Conservation (phyloP, 495 filamentous ascomycete genomes). For the Bacidia gigantensis region DNA sequence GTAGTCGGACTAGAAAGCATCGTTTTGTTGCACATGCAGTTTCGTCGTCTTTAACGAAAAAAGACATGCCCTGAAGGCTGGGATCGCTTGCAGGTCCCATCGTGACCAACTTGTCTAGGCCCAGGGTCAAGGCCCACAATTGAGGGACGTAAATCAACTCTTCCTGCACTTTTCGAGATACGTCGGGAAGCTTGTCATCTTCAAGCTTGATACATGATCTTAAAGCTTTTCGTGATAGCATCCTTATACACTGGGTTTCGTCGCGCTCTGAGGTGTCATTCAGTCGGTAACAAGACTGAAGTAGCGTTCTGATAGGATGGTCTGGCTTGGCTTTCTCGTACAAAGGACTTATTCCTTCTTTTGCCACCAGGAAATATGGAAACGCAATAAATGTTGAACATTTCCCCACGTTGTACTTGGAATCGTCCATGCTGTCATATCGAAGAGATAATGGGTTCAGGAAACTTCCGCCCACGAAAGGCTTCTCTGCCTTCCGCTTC, state of each 20-base stretch:
- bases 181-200: background rate
- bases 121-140: constrained; percentile 8
- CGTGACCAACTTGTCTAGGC: constrained; percentile 9
- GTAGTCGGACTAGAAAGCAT: constrained; percentile 3
- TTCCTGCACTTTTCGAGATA: background rate
- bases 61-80: background rate
- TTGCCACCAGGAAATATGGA: constrained; percentile 4
- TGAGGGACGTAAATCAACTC: constrained; percentile 13
- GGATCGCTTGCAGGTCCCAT: background rate
- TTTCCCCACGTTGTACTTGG: constrained; percentile 7
- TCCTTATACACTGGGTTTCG: constrained; percentile 5
- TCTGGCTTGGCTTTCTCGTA: background rate
- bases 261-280: constrained; percentile 8
- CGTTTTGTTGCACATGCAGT: background rate
- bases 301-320: constrained; percentile 10
- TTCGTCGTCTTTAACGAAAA: background rate
- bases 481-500: background rate
- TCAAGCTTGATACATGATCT: background rate
- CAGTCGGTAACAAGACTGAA: constrained; percentile 13
- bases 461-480: constrained; percentile 10
- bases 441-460: constrained; percentile 5
- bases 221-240: background rate
- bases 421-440: constrained; percentile 9
- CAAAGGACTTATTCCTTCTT: background rate
- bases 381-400: constrained; percentile 11